Conservation (phyloP, 345 rosid genomes). For the Zanthoxylum bungeanum region DNA sequence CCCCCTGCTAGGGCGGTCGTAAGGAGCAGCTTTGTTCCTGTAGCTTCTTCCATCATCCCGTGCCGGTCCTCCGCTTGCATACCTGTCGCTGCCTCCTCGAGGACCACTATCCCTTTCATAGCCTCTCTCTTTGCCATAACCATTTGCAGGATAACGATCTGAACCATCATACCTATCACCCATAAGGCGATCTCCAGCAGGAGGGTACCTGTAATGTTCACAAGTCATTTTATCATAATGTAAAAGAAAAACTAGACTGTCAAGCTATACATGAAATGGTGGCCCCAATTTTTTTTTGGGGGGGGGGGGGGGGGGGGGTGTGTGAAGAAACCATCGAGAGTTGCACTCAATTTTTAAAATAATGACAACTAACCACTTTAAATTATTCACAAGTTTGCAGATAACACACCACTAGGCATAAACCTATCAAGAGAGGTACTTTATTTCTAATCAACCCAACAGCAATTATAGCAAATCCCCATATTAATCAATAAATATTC, state of each 20-base stretch:
- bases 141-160: conserved; percentile 67
- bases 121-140: conserved; percentile 69
- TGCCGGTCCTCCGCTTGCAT: conserved; percentile 67
- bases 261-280: not conserved
- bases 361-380: no score
- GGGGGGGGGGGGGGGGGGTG: no score
- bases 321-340: no score
- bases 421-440: no score
- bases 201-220: conserved; percentile 66
- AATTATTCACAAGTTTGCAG: no score
- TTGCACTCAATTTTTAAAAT: no score
- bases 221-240: no score
- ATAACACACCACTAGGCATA: no score
- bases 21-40: conserved; percentile 70
- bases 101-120: conserved; percentile 68
- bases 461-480: no score
- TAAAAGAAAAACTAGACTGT: not conserved
- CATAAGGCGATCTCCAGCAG: conserved; percentile 68
- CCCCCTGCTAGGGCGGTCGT: conserved; percentile 75
- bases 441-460: no score
- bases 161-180: conserved; percentile 66
- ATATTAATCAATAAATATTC: no score
- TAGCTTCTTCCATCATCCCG: conserved; percentile 66
- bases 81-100: conserved; percentile 65
- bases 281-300: no score